phyloP scores from a whole-genome alignment of 2,329 filamentous ascomycete species.

The Alternaria incomplexa region DNA sequence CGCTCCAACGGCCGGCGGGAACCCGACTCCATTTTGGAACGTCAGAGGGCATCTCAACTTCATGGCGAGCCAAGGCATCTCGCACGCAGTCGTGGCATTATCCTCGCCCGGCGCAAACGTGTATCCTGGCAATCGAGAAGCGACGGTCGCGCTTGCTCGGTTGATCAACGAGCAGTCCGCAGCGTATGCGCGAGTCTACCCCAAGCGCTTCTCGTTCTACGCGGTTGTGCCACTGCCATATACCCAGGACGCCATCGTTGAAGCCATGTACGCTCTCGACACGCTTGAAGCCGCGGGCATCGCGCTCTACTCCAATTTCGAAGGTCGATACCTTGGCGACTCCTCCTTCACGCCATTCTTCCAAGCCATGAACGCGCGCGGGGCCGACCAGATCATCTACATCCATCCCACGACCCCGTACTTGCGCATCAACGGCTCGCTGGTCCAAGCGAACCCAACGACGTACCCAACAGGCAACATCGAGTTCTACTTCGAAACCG shows the following conservation, averaged over 20 bases:
- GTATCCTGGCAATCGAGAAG: background rate
- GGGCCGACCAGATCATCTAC: conserved; percentile 4
- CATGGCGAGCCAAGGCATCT: conserved; percentile 9
- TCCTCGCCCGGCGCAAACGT: conserved; percentile 8
- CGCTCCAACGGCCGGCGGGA: conserved; percentile 4
- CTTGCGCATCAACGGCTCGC: background rate
- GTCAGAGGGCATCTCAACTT: conserved; percentile 4
- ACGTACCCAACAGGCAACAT: conserved; percentile 6
- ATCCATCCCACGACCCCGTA: conserved; percentile 10
- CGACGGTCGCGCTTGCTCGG: conserved; percentile 6
- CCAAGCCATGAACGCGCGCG: background rate
- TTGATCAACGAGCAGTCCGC: conserved; percentile 14
- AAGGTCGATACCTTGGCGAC: conserved; percentile 8
- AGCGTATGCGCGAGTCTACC: background rate
- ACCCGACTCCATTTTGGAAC: conserved; percentile 10
- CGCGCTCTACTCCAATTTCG: conserved; percentile 13
- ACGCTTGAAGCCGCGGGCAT: conserved; percentile 2
- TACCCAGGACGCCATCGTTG: background rate
- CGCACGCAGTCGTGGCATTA: background rate
- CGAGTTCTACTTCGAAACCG: conserved; percentile 19
- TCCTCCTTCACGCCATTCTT: conserved; percentile 7
- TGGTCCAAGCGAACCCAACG: conserved; percentile 5
- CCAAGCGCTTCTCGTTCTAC: conserved; percentile 12
- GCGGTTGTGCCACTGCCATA: conserved; percentile 14
- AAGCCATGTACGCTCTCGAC: conserved; percentile 4